These are phyloP conservation scores for Agaricus bisporus DNA, from an alignment of 768 basidiomycete species.

Conservation along the genomic window DNA sequence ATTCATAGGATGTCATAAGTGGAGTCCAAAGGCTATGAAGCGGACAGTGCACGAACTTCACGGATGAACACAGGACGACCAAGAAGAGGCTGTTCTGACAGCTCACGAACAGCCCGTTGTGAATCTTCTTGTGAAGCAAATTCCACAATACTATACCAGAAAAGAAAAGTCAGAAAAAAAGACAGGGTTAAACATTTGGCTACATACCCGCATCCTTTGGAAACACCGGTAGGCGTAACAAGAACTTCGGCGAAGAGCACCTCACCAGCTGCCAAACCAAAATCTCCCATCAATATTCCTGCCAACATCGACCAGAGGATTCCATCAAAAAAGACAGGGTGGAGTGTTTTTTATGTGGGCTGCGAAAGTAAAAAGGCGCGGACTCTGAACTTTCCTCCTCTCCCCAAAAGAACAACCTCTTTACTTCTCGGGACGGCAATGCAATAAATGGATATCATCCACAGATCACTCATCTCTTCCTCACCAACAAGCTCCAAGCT, in stretches of 20 bases:
- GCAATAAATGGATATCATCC: neutral
- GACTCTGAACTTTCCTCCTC: slow-evolving; percentile 16
- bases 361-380: slow-evolving; percentile 22
- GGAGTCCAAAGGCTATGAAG: neutral
- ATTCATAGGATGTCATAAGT: neutral
- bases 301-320: slow-evolving; percentile 47
- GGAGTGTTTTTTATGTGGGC: neutral
- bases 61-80: slow-evolving; percentile 95
- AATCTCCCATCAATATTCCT: slow-evolving; percentile 91
- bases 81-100: slow-evolving; percentile 85
- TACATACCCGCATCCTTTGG: slow-evolving; percentile 97
- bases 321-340: slow-evolving; percentile 37
- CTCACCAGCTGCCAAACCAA: slow-evolving; percentile 96
- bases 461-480: slow-evolving; percentile 13
- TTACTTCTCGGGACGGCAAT: neutral
- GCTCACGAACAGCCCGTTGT: slow-evolving; percentile 82
- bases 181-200: slow-evolving; percentile 13
- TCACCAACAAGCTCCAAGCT: slow-evolving; percentile 29
- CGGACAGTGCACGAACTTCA: slow-evolving; percentile 50
- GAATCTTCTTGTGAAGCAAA: slow-evolving; percentile 87
- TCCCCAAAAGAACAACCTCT: neutral
- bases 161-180: slow-evolving; percentile 6
- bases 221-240: slow-evolving; percentile 91
- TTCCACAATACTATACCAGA: slow-evolving; percentile 78
- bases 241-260: slow-evolving; percentile 99